A percentile compares a stretch with the other conserved stretches of the same genome.
Conservation (phyloP, 2,329 filamentous ascomycete genomes). For the Coniella vitis region DNA sequence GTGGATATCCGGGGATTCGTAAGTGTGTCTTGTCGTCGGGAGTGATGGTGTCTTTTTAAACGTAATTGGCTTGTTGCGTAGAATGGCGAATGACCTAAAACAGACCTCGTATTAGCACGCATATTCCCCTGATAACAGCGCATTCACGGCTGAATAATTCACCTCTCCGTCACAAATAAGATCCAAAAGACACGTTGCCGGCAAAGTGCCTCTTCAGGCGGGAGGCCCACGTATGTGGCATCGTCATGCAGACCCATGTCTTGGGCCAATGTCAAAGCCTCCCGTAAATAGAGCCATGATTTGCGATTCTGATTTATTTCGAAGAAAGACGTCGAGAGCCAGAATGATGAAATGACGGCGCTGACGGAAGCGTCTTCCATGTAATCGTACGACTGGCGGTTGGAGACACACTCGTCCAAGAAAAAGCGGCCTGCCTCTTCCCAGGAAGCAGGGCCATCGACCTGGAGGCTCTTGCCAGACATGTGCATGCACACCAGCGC, state of each 20-base stretch:
- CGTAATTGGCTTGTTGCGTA: constrained; percentile 56
- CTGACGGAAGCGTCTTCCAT: constrained; percentile 47
- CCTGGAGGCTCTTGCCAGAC: constrained; percentile 35
- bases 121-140: neutral
- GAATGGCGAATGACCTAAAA: constrained; percentile 47
- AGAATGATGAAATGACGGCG: constrained; percentile 56
- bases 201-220: constrained; percentile 45
- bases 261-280: constrained; percentile 54
- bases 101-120: neutral
- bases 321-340: constrained; percentile 54
- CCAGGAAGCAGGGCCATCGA: constrained; percentile 33
- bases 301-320: constrained; percentile 55
- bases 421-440: constrained; percentile 48
- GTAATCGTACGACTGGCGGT: constrained; percentile 50
- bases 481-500: constrained; percentile 46
- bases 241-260: constrained; percentile 54
- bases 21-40: constrained; percentile 44
- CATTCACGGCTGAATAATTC: constrained; percentile 5
- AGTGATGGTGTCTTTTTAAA: constrained; percentile 52
- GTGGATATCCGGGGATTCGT: constrained; percentile 46
- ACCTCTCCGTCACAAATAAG: constrained; percentile 56
- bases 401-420: constrained; percentile 50
- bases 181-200: constrained; percentile 55
- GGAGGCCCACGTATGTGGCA: constrained; percentile 41
- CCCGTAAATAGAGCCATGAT: constrained; percentile 55